Conservation (phyloP, 2,329 filamentous ascomycete species). For the Neopestalotiopsis sp. region DNA sequence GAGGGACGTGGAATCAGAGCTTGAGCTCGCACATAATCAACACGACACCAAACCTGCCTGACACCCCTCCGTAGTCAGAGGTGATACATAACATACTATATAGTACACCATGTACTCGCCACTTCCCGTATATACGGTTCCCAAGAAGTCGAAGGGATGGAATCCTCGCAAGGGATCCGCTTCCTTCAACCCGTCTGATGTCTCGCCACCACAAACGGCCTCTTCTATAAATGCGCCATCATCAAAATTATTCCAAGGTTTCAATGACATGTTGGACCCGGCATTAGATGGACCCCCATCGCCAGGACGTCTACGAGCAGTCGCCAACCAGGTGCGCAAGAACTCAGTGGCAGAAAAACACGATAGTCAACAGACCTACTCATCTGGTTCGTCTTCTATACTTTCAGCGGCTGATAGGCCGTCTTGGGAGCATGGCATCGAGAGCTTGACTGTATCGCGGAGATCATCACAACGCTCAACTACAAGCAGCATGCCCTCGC, state of each 20-base stretch:
- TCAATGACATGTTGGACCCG: conserved; percentile 58
- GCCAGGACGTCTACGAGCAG: conserved; percentile 41
- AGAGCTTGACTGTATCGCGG: conserved; percentile 56
- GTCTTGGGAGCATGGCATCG: conserved; percentile 57
- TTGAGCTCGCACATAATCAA: conserved; percentile 26
- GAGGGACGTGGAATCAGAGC: conserved; percentile 26
- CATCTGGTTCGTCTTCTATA: conserved; percentile 62
- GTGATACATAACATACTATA: conserved; percentile 5
- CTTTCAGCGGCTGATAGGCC: conserved; percentile 52
- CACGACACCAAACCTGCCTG: conserved; percentile 23
- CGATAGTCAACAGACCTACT: conserved; percentile 53
- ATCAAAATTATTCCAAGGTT: conserved; percentile 21
- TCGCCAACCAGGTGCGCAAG: conserved; percentile 59
- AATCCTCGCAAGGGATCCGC: conserved; percentile 26
- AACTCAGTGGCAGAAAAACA: conserved; percentile 54
- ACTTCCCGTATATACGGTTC: conserved; percentile 28
- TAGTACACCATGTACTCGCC: conserved; percentile 34
- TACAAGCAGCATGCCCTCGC: conserved; percentile 55
- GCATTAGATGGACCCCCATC: conserved; percentile 64
- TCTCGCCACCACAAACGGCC: conserved; percentile 24
- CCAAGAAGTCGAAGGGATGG: conserved; percentile 30
- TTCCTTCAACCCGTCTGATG: conserved; percentile 24
- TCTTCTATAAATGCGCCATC: conserved; percentile 22
- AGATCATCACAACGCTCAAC: conserved; percentile 63
- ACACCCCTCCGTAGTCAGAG: conserved; percentile 21